Evolutionary conservation across 441 rosid genomes (phyloP).

Genomic region (Melastoma candidum): DNA sequence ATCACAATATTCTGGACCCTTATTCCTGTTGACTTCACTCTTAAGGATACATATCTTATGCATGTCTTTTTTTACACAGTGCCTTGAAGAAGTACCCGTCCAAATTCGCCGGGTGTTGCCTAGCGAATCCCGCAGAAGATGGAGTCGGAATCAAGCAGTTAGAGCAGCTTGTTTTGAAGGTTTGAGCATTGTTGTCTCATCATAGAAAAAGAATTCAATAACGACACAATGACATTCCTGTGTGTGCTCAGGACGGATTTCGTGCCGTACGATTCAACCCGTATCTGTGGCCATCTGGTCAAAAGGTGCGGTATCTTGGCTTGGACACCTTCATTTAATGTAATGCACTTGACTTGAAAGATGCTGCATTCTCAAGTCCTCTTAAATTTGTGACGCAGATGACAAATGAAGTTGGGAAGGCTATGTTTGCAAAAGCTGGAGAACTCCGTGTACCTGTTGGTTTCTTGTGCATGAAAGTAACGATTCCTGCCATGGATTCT

Average conservation of each 20-base stretch:
- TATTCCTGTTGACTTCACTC: background rate
- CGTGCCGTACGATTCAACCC: slow-evolving; percentile 90
- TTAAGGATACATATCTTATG: slow-evolving; percentile 4
- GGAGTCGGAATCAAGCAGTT: slow-evolving; percentile 63
- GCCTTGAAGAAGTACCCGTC: slow-evolving; percentile 65
- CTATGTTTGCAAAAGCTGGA: slow-evolving; percentile 81
- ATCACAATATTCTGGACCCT: too few relatives aligned
- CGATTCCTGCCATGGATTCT: background rate
- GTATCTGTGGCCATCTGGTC: slow-evolving; percentile 76
- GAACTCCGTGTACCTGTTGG: slow-evolving; percentile 86
- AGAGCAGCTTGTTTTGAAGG: slow-evolving; percentile 76
- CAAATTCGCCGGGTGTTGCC: slow-evolving; percentile 86
- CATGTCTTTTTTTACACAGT: slow-evolving; percentile 26
- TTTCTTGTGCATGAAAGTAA: slow-evolving; percentile 93
- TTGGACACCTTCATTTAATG: background rate
- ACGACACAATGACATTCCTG: slow-evolving; percentile 11
- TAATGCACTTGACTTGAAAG: background rate
- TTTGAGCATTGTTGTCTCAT: slow-evolving; percentile 18
- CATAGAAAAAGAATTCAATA: slow-evolving; percentile 4
- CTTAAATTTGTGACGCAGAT: slow-evolving; percentile 33
- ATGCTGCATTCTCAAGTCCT: background rate
- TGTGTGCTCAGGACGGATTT: slow-evolving; percentile 51
- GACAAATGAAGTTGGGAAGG: slow-evolving; percentile 79
- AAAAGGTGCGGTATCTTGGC: slow-evolving; percentile 40
- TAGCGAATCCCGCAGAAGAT: slow-evolving; percentile 91